phyloP scores from a whole-genome alignment of 2,329 filamentous ascomycete species.

The Ilyonectria mors-panacis region DNA sequence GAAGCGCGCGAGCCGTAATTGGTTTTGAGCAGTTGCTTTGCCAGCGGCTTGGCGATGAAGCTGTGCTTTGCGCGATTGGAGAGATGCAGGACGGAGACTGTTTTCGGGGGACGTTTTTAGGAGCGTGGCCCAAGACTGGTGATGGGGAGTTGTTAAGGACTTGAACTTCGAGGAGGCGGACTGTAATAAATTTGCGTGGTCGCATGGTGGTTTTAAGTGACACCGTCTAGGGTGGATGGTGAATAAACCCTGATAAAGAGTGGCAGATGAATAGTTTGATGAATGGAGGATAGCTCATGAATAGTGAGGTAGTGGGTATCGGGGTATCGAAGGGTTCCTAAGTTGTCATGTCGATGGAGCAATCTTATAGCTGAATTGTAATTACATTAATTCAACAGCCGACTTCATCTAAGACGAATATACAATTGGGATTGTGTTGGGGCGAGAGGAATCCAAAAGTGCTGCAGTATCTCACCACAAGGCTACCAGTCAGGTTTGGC shows the following conservation, averaged over 20 bases:
- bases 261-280: not conserved
- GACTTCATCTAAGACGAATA: too few relatives aligned
- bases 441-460: too few relatives aligned
- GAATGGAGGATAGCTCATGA: not conserved
- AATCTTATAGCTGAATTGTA: too few relatives aligned
- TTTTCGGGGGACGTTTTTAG: not conserved
- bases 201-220: not conserved
- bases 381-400: too few relatives aligned
- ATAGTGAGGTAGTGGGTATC: not conserved
- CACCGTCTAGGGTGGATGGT: not conserved
- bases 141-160: not conserved
- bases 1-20: not conserved
- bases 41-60: conserved; percentile 1
- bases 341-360: too few relatives aligned
- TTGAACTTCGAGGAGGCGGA: conserved; percentile 9
- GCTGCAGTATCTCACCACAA: too few relatives aligned
- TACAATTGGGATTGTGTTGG: too few relatives aligned
- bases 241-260: not conserved
- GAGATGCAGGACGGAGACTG: conserved; percentile 11
- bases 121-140: not conserved
- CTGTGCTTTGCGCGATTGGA: conserved; percentile 20
- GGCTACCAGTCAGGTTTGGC: too few relatives aligned
- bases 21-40: not conserved
- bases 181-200: conserved; percentile 5
- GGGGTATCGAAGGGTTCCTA: too few relatives aligned